phyloP scores from a whole-genome alignment of 305 asterid species.

The Rubia peregrina region DNA sequence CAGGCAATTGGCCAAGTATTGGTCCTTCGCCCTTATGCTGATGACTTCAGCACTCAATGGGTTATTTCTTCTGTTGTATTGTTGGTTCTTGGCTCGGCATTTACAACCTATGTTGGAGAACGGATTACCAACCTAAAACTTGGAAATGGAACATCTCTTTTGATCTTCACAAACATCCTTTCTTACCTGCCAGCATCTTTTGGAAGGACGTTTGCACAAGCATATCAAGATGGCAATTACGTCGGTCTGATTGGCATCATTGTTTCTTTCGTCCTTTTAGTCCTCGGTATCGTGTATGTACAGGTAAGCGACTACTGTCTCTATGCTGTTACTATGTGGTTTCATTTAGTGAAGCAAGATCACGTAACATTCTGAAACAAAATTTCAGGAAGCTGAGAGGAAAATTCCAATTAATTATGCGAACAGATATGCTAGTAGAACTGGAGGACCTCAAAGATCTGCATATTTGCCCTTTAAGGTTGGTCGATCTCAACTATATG shows the following conservation, averaged over 20 bases:
- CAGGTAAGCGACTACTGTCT: constrained; percentile 46
- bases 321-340: not conserved
- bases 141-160: constrained; percentile 93
- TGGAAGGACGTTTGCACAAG: constrained; percentile 88
- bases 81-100: constrained; percentile 73
- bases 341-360: constrained; percentile 14
- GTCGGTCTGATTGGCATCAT: constrained; percentile 67
- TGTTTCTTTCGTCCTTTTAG: constrained; percentile 69
- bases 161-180: constrained; percentile 93
- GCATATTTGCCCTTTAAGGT: constrained; percentile 98
- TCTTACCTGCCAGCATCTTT: constrained; percentile 95
- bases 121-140: constrained; percentile 80
- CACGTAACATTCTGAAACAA: constrained; percentile 16
- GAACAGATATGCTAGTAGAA: constrained; percentile 56
- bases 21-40: constrained; percentile 84
- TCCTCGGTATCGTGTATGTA: constrained; percentile 90
- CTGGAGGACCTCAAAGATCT: constrained; percentile 70
- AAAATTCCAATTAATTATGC: constrained; percentile 94
- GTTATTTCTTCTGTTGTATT: constrained; percentile 64
- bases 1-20: constrained; percentile 97
- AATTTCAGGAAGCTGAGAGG: constrained; percentile 94
- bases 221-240: constrained; percentile 77
- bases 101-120: constrained; percentile 87
- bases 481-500: constrained; percentile 9
- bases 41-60: constrained; percentile 88